Conservation (phyloP, 2,329 filamentous ascomycete species). For the Xylariaceae sp. region DNA sequence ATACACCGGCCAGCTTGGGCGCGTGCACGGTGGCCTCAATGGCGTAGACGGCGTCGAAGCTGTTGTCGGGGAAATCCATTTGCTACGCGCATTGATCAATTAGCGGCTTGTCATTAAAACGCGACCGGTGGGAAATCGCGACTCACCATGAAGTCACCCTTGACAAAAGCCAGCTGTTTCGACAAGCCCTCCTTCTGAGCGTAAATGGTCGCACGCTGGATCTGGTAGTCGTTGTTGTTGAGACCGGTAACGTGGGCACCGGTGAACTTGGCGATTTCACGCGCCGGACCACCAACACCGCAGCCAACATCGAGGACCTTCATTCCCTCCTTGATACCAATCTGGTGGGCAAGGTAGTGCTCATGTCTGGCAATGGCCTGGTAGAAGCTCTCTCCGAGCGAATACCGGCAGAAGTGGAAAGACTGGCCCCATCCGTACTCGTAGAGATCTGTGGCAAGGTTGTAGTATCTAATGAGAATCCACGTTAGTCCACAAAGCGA, state of each 20-base stretch:
- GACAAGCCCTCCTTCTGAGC: conserved; percentile 75
- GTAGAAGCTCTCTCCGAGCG: conserved; percentile 76
- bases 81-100: conserved; percentile 46
- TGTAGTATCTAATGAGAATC: conserved; percentile 69
- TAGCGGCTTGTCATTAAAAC: not conserved
- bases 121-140: not conserved
- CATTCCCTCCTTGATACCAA: conserved; percentile 80
- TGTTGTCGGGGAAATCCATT: conserved; percentile 90
- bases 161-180: conserved; percentile 77
- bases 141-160: conserved; percentile 89
- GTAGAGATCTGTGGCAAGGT: conserved; percentile 91
- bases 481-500: not conserved
- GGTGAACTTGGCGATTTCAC: conserved; percentile 94
- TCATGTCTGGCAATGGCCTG: conserved; percentile 94
- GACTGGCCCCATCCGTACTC: conserved; percentile 95
- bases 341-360: conserved; percentile 90
- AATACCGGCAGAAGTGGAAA: conserved; percentile 97
- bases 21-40: conserved; percentile 97
- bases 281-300: conserved; percentile 89
- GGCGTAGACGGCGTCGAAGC: conserved; percentile 91
- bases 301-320: conserved; percentile 93
- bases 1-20: conserved; percentile 83
- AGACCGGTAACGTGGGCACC: conserved; percentile 83
- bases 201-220: conserved; percentile 84
- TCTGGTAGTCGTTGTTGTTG: conserved; percentile 99